Evolutionary conservation across 2,329 filamentous ascomycete genomes (phyloP), one percentile per base, ranked within the genome.

Genomic region (Fusarium subglutinans): DNA sequence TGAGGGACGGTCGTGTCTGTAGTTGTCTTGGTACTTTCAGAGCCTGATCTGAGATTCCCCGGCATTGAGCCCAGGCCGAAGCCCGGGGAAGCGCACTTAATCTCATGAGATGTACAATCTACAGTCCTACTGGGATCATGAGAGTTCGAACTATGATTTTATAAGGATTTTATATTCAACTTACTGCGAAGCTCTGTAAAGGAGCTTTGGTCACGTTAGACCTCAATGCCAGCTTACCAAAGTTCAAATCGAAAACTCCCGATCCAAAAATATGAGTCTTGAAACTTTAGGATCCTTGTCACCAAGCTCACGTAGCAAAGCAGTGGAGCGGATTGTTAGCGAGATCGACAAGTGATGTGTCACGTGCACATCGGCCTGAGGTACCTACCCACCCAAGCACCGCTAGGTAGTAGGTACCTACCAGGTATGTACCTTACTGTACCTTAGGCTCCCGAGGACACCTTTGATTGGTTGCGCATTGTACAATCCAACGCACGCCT

Each of bases 61-160:
- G 67, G 57, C 63, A 67, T 22, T 70, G 72, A 69, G 74, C 65
- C 75, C 74, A 78, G 72, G 72, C 72, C 38, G 72, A 75, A 58
- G 74, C 74, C 75, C 56, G 60, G 47, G 76, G 62, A 48, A 80
- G 58, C 41, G 72, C 61, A 54, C 58, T 68, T 58, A 71, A 70
- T 59, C 76, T 75, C 78, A 78, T 79, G 24, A 56, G 50, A 63
- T 54, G 57, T 61, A 50, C 63, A 53, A 33, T 35, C 47, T 59
- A 59, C 37, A 51, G 40, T 65, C 63, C 72, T 71, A 48, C 37
- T 66, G 40, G 28, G 37, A 66, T 40, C 28, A 57, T 70, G 37
- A 66, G 51, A 69, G 67, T n/a, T 63, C 37, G 45, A 43, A 69
- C 53, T 59, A 37, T 37, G 26, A 70, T 65, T 69, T 55, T 37